Evolutionary conservation across 495 filamentous ascomycete species (phyloP).

Genomic region (Beverwykella pulmonaria): DNA sequence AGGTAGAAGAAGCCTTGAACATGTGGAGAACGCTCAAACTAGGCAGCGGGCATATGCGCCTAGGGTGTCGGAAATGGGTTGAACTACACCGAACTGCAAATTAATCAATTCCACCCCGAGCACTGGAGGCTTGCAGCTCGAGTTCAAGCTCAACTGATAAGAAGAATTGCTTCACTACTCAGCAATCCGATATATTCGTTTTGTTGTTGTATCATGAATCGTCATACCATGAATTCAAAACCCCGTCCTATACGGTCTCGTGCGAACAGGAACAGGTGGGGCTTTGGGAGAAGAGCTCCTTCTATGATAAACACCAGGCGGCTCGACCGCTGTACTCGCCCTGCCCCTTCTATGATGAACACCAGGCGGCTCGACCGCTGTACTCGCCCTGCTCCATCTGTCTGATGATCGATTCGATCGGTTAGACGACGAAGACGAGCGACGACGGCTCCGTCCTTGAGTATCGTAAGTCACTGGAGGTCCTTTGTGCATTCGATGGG

Average conservation of each 20-base stretch:
- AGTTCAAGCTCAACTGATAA: background rate
- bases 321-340: background rate
- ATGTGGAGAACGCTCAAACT: background rate
- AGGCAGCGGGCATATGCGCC: background rate
- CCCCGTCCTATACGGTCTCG: background rate
- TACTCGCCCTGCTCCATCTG: background rate
- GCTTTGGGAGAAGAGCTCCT: background rate
- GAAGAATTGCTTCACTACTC: background rate
- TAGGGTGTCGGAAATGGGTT: background rate
- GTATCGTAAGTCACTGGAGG: background rate
- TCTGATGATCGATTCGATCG: background rate
- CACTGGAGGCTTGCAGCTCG: no score
- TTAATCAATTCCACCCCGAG: no score
- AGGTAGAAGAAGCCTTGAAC: background rate
- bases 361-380: background rate
- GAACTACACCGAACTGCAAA: no score
- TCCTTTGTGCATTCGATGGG: background rate
- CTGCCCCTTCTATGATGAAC: background rate
- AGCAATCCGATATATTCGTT: background rate
- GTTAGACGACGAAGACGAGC: constrained; percentile 1
- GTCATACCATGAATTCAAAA: background rate
- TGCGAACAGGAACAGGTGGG: background rate
- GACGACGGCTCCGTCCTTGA: background rate
- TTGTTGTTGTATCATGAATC: background rate
- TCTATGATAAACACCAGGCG: background rate